These are phyloP conservation scores for Dryas octopetala DNA, from an alignment of 306 rosid species.

Conservation along the genomic window DNA sequence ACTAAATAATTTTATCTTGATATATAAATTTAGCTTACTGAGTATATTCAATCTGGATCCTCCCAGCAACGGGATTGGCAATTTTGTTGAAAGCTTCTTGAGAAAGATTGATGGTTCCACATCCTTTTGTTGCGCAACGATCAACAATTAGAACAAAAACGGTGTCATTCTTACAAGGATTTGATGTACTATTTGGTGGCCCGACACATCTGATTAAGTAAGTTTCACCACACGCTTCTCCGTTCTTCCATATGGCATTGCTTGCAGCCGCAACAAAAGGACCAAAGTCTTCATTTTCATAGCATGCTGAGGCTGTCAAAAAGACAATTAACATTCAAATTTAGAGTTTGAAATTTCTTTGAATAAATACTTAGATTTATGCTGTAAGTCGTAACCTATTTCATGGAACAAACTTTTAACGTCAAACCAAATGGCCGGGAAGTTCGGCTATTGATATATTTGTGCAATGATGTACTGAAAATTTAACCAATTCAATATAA, in stretches of 20 bases:
- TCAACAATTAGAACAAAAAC: conserved; percentile 2
- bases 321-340: neutral
- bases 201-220: neutral
- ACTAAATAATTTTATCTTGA: neutral
- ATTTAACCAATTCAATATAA: too few relatives aligned
- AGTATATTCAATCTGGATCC: conserved; percentile 2
- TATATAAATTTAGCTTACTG: neutral
- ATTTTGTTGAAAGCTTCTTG: neutral
- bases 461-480: too few relatives aligned
- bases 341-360: neutral
- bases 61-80: conserved; percentile 6
- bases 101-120: conserved; percentile 9
- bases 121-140: neutral
- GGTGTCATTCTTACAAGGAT: neutral
- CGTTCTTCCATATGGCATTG: neutral
- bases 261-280: neutral
- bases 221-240: neutral
- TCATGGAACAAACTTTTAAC: too few relatives aligned
- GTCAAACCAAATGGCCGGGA: too few relatives aligned
- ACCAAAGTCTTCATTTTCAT: neutral
- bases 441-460: too few relatives aligned
- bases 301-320: neutral
- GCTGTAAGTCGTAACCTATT: too few relatives aligned
- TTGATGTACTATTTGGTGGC: too few relatives aligned
- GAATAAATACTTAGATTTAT: neutral